Evolutionary conservation across 352 stramenopile genomes (phyloP).

Genomic region (Phytophthora syringae): DNA sequence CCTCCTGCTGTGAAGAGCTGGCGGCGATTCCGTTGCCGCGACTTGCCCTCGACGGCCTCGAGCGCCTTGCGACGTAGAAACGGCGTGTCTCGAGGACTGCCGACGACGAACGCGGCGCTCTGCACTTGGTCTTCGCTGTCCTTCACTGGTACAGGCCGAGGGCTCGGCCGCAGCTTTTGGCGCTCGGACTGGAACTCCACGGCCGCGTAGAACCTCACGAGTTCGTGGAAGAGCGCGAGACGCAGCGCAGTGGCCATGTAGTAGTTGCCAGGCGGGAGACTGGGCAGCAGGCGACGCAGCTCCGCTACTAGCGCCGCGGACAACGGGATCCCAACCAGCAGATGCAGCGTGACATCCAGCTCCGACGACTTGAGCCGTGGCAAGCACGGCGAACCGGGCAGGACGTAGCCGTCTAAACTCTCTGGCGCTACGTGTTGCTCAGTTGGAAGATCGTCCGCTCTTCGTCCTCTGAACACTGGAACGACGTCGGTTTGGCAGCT

Average conservation of each 20-base stretch:
- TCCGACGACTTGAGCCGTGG: conserved; percentile 14
- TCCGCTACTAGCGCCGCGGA: conserved; percentile 51
- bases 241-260: conserved; percentile 54
- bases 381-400: conserved; percentile 37
- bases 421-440: conserved; percentile 34
- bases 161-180: conserved; percentile 4
- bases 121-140: conserved; percentile 13
- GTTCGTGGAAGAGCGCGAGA: conserved; percentile 52
- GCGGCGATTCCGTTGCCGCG: conserved; percentile 41
- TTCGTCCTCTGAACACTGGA: conserved; percentile 19
- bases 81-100: conserved; percentile 71
- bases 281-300: conserved; percentile 52
- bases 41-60: conserved; percentile 47
- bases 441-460: conserved; percentile 7
- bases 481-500: conserved; percentile 37
- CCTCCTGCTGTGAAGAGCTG: conserved; percentile 48
- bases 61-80: conserved; percentile 75
- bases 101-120: conserved; percentile 53
- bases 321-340: conserved; percentile 52
- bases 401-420: conserved; percentile 51
- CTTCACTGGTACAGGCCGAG: neutral
- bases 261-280: conserved; percentile 54
- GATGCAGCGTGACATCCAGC: conserved; percentile 31
- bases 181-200: conserved; percentile 19
- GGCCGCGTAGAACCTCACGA: conserved; percentile 63